Evolutionary conservation across 2,329 filamentous ascomycete genomes (phyloP).

Genomic region (Pseudomassariella vexata): DNA sequence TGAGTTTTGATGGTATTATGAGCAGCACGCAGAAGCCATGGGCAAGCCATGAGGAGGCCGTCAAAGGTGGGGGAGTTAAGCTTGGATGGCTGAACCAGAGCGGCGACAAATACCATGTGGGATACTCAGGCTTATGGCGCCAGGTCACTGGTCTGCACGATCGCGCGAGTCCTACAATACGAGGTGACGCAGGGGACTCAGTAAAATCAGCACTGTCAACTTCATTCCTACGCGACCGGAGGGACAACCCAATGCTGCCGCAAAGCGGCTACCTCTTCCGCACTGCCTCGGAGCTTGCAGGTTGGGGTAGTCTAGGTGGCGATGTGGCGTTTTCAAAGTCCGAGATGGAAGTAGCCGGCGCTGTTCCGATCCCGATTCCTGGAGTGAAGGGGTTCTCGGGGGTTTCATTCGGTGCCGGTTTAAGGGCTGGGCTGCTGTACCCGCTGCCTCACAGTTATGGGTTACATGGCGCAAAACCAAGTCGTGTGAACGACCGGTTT

Average conservation of each 20-base stretch:
- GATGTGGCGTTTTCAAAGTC: conserved; percentile 93
- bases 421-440: conserved; percentile 77
- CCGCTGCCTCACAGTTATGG: conserved; percentile 65
- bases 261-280: conserved; percentile 76
- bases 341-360: conserved; percentile 77
- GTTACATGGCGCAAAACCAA: conserved; percentile 52
- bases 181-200: conserved; percentile 81
- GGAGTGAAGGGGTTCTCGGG: conserved; percentile 65
- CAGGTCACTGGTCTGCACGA: conserved; percentile 76
- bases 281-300: conserved; percentile 76
- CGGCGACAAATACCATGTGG: conserved; percentile 69
- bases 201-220: conserved; percentile 85
- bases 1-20: conserved; percentile 74
- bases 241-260: conserved; percentile 82
- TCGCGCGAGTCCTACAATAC: conserved; percentile 73
- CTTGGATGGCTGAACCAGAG: conserved; percentile 65
- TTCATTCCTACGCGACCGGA: conserved; percentile 70
- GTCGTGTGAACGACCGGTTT: conserved; percentile 90
- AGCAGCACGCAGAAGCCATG: conserved; percentile 85
- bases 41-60: conserved; percentile 88
- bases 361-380: conserved; percentile 67
- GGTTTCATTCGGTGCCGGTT: conserved; percentile 74
- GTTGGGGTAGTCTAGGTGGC: conserved; percentile 74
- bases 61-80: conserved; percentile 72
- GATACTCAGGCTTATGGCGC: conserved; percentile 79